Base-by-base conservation (phyloP, 257 asterid genomes). In the Nicotiana noctiflora region DNA sequence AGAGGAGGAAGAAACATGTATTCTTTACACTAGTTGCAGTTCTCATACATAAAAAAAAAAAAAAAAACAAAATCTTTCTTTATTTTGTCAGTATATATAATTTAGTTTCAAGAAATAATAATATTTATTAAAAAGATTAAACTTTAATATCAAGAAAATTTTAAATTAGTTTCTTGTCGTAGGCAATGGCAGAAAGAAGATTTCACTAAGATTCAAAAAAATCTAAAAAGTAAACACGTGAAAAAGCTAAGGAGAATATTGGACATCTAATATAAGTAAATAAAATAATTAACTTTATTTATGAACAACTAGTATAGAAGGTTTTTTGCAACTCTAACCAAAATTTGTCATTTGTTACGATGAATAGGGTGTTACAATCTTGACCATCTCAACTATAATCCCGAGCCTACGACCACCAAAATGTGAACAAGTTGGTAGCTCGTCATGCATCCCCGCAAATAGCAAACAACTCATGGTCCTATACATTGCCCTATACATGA, bases 351-450 rank as follows among this genome's bases (percentile, higher is more conserved):
- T 34, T 67, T 68, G 9, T 78, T 56, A 34, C 68, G 0, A 37
- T 82, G 77, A 40, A 5, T n/a, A 94, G 98, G 98, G 97, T 1
- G 97, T 91, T 32, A 89, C 93, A 2, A 83, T 92, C 75, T 72
- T 94, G 80, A 91, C 98, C 17, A 85, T 93, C 40, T 94, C 97
- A 2, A 94, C 98, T 4, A 81, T 85, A 79, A 81, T 94, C 77
- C 95, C 97, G 0, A 70, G 88, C 49, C 89, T 94, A 56, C 87
- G 86, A 68, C 98, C 97, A 6, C 98, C 97, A 37, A 89, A 89
- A 82, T 94, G 98, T 84, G 61, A 55, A 31, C 82, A 55, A 19
- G 46, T 40, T 40, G 93, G 91, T 34, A 81, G 90, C 60, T n/a
- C 10, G 0, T 40, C 92, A 13, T 94, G 98, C 72, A 40, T 89